Conservation (phyloP, 129 eudicot species). For the Oenanthe sinensis region DNA sequence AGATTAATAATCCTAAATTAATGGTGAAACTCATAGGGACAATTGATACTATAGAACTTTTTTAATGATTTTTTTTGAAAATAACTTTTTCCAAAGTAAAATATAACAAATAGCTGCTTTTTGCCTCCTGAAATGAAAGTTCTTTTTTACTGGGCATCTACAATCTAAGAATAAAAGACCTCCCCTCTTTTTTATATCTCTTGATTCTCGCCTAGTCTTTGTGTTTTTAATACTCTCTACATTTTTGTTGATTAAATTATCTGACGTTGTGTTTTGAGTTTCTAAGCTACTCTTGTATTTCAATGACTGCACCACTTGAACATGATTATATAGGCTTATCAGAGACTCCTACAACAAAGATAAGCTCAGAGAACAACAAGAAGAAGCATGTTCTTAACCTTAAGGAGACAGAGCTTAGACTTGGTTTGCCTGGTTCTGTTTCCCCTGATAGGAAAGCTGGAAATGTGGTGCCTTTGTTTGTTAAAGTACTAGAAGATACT, state of each 20-base stretch:
- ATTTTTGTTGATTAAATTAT: not conserved
- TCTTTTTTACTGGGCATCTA: constrained; percentile 6
- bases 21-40: no score
- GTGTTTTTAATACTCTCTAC: constrained; percentile 8
- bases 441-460: constrained; percentile 30
- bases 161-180: constrained; percentile 14
- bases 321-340: constrained; percentile 90
- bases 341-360: constrained; percentile 43
- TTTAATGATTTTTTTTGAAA: no score
- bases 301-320: constrained; percentile 74
- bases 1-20: no score
- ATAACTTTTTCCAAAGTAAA: no score
- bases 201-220: not conserved
- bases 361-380: constrained; percentile 30
- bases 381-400: constrained; percentile 44
- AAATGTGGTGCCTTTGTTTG: constrained; percentile 32
- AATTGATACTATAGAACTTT: no score
- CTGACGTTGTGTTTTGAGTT: not conserved
- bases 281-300: constrained; percentile 7
- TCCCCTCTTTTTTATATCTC: not conserved
- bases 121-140: constrained; percentile 3
- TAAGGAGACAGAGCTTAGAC: constrained; percentile 80
- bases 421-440: constrained; percentile 82
- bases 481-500: constrained; percentile 27
- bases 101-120: not conserved